Evolutionary conservation across 305 asterid genomes (phyloP), one percentile per base, ranked within the genome.

Genomic region (Rubia balearica): DNA sequence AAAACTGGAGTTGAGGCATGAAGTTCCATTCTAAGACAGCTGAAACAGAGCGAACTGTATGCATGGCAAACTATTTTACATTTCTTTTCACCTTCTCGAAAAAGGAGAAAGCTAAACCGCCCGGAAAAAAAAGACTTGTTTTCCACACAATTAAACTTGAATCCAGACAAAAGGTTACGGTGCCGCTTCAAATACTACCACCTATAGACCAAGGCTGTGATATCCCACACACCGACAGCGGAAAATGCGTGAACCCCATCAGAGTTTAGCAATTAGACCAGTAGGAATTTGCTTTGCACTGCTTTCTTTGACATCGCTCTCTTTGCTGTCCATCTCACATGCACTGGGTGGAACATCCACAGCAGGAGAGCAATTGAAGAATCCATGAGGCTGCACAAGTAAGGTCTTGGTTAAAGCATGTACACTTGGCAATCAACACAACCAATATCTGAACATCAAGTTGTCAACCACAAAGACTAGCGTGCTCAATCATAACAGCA

Each of bases 191-290:
- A 21, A 27, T 1, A 45, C 70, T 7, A 67, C 22, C 49, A 48
- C 55, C 6, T 36, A 30, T 49, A 49, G 27, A 8, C 43, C 67
- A 24, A 43, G 33, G 63, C 33, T 14, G 46, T n/a, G 63, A 9
- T 0, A 71, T 5, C 11, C 3, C 9, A n/a, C 24, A n/a, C 71
- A 24, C 5, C 14, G 45, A 19, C n/a, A 7, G 36, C 11, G 30
- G 16, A 21, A 27, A 9, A 42, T 19, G 22, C 24, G 8, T n/a
- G 33, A 12, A 5, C 1, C n/a, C 12, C 55, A 72, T 89, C 87
- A 89, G 67, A 93, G 90, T 86, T 93, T 93, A 69, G 98, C 81
- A 21, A 87, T 77, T 27, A 88, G 74, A 79, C 75, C 76, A 65
- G 87, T 73, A 8, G 94, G 65, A 49, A 75, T 60, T 41, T 86